A percentile compares a stretch with the other conserved stretches of the same genome.
Conservation (phyloP, 129 eudicot genomes). For the Rutidosis leptorrhynchoides region DNA sequence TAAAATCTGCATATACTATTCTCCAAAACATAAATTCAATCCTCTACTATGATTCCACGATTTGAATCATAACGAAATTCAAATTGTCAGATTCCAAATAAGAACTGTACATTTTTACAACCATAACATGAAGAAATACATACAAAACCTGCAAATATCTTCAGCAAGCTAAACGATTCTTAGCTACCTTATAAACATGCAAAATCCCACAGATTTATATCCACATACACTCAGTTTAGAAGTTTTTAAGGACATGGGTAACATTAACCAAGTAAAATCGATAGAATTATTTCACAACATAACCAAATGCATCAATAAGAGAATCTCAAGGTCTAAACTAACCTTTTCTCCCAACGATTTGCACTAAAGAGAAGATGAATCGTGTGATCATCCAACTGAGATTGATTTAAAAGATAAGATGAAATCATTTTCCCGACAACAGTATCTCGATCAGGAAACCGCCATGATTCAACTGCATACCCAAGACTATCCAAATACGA, state of each 20-base stretch:
- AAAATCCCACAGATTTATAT: background rate
- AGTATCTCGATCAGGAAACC: conserved; percentile 82
- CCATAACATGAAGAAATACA: background rate
- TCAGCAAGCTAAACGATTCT: background rate
- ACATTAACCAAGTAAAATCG: background rate
- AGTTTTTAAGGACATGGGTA: conserved; percentile 8
- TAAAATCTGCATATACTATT: too few species aligned
- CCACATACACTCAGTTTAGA: background rate
- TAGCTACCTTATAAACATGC: background rate
- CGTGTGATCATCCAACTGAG: conserved; percentile 75
- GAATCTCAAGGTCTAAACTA: conserved; percentile 15
- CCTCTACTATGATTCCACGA: background rate
- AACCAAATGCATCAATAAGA: background rate
- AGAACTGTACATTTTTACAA: background rate
- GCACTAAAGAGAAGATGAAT: conserved; percentile 83
- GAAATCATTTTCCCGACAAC: conserved; percentile 81
- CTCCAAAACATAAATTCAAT: too few species aligned
- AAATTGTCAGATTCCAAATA: background rate
- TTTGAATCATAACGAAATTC: background rate
- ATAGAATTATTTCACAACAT: background rate
- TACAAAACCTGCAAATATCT: background rate
- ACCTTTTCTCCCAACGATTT: conserved; percentile 97
- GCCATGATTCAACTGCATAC: conserved; percentile 58
- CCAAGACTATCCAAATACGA: conserved; percentile 50
- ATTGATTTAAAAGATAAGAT: conserved; percentile 64